Evolutionary conservation across 306 rosid genomes (phyloP).

Genomic region (Cicer yamashitae): DNA sequence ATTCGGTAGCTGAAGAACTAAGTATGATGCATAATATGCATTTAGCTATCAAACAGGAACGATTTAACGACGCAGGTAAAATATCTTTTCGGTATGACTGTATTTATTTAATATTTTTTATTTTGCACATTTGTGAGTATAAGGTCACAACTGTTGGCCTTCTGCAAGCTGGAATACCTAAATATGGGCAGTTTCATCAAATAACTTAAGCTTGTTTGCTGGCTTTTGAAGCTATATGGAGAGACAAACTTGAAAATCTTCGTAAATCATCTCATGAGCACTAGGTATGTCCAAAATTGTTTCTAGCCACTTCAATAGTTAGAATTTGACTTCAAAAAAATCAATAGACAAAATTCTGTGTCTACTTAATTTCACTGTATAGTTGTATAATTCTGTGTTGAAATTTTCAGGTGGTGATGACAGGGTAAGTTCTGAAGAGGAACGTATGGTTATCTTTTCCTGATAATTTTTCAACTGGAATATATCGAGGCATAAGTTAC

Average conservation of each 20-base stretch:
- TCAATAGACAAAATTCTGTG: neutral
- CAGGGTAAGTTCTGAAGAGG: slow-evolving; percentile 48
- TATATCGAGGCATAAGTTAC: slow-evolving; percentile 38
- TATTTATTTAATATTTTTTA: neutral
- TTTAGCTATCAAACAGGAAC: slow-evolving; percentile 77
- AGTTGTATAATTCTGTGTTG: slow-evolving; percentile 38
- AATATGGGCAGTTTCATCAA: slow-evolving; percentile 29
- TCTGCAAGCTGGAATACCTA: slow-evolving; percentile 31
- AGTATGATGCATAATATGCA: slow-evolving; percentile 75
- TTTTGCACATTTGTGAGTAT: slow-evolving; percentile 3
- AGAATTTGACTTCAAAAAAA: slow-evolving; percentile 1
- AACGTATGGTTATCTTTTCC: slow-evolving; percentile 47
- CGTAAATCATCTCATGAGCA: slow-evolving; percentile 67
- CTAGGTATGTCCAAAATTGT: slow-evolving; percentile 49
- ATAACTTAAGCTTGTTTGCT: slow-evolving; percentile 34
- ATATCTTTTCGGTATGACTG: slow-evolving; percentile 14
- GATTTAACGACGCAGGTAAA: slow-evolving; percentile 88
- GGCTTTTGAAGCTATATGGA: slow-evolving; percentile 82
- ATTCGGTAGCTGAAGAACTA: slow-evolving; percentile 73
- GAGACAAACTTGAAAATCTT: slow-evolving; percentile 73
- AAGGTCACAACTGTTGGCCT: neutral
- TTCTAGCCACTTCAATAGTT: neutral
- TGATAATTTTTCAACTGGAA: slow-evolving; percentile 47
- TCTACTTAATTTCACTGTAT: slow-evolving; percentile 24
- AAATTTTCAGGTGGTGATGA: slow-evolving; percentile 39